Evolutionary conservation across 805 yeast species (phyloP), one percentile per base, ranked within the genome.

Genomic region (Metschnikowia colocasiae): DNA sequence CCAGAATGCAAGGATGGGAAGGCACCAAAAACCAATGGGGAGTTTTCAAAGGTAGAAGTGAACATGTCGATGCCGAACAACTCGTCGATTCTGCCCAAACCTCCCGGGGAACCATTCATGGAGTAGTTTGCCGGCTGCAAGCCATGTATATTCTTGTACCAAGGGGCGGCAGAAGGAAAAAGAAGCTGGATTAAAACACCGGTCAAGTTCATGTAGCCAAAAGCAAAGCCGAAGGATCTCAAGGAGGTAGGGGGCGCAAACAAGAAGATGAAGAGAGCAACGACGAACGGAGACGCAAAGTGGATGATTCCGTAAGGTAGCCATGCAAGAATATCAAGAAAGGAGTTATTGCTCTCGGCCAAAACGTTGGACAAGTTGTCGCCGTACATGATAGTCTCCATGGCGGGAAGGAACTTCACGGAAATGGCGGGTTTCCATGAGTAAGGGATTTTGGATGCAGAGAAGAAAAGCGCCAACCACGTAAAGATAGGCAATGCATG

Each of bases 81-180:
- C 49, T 72, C 63, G 65, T 92, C 99, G 48, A 92, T 88, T 58
- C 98, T 78, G 10, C 82, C 92, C 52, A 92, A 76, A 0, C 99
- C 99, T 56, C 98, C 99, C 0, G 99, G 96, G 1, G 95, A 85
- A 10, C 98, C 99, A 40, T 75, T 74, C 96, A 92, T 90, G 45
- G 83, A 73, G 66, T 92, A 92, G 67, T 89, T 81, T 2, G 98
- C 98, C 26, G 96, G 94, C 46, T 80, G 84, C 50, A 91, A 75
- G 1, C 96, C 97, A 62, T 92, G 84, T 41, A 83, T 65, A 49
- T 81, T 81, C 59, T 87, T 86, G 64, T 92, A 92, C 99, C 99
- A 92, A 16, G 99, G 99, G 12, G 99, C 95, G 45, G 98, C 97
- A 42, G 94, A 87, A 5, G 99, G 96, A 63, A 88, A 89, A 4